Conservation (phyloP, 1,284 basidiomycete genomes). For the Cystobasidiaceae sp. region DNA sequence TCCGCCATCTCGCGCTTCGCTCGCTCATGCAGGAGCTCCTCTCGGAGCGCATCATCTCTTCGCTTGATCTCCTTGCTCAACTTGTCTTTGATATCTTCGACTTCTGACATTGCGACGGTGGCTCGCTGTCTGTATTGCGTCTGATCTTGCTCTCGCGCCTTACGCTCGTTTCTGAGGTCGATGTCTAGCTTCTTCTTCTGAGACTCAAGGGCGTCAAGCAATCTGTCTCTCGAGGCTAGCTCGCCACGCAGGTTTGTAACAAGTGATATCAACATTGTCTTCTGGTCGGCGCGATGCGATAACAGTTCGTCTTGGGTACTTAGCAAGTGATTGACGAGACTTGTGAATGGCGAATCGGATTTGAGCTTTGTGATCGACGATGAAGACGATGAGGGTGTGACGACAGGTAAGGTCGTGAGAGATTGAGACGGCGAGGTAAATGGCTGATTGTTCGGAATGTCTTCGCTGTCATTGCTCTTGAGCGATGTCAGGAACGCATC, state of each 20-base stretch:
- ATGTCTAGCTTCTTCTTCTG: constrained; percentile 2
- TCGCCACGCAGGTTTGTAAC: constrained; percentile 24
- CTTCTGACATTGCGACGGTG: constrained; percentile 1
- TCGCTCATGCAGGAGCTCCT: constrained; percentile 10
- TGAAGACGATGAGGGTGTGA: constrained; percentile 27
- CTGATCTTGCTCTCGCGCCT: constrained; percentile 5
- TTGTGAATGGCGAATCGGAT: constrained; percentile 25
- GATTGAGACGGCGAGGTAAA: constrained; percentile 1
- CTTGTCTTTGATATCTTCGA: constrained; percentile 8
- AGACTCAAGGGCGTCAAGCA: constrained; percentile 14
- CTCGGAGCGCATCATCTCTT: constrained; percentile 13
- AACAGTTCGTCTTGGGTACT: constrained; percentile 23
- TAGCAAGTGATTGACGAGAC: constrained; percentile 14
- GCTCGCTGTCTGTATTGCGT: not conserved
- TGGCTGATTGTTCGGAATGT: too few species aligned
- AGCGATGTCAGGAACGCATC: too few species aligned
- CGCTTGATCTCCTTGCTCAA: constrained; percentile 4
- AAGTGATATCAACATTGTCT: constrained; percentile 23
- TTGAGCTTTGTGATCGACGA: constrained; percentile 12
- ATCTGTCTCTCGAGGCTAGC: constrained; percentile 20
- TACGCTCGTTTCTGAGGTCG: not conserved
- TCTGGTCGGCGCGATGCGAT: constrained; percentile 28
- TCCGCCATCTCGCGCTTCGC: constrained; percentile 9
- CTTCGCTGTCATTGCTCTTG: not conserved
- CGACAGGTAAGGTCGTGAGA: not conserved